phyloP scores from a whole-genome alignment of 495 filamentous ascomycete species.

The Cenococcum geophilum region DNA sequence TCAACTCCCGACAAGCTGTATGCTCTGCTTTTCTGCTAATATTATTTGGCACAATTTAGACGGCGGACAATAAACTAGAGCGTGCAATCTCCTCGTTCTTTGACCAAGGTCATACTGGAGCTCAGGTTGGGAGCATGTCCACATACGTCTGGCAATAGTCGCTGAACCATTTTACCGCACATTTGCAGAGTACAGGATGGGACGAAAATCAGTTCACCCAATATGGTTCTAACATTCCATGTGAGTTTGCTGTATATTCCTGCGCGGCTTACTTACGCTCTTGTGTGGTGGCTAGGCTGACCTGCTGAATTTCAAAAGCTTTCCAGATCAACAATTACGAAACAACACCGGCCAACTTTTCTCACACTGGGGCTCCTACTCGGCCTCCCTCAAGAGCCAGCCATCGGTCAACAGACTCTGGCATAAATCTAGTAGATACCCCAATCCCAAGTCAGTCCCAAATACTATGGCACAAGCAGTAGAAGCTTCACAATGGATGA shows the following conservation, averaged over 20 bases:
- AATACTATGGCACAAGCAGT: background rate
- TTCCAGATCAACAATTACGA: background rate
- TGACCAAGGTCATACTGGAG: too few relatives aligned
- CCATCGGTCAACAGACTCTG: background rate
- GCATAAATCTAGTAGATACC: background rate
- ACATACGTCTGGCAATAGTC: background rate
- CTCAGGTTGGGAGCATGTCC: background rate
- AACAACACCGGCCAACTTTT: background rate
- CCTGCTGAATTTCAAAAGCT: background rate
- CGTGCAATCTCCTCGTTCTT: too few relatives aligned
- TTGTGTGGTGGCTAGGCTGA: background rate
- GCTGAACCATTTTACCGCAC: background rate
- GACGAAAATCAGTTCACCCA: background rate
- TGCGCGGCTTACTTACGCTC: background rate
- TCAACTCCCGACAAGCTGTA: too few relatives aligned
- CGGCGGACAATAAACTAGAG: too few relatives aligned
- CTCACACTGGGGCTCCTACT: background rate
- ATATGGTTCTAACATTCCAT: background rate
- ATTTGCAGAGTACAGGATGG: background rate
- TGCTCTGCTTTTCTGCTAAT: too few relatives aligned
- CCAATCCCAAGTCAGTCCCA: background rate
- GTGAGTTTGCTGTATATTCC: background rate
- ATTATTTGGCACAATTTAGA: too few relatives aligned
- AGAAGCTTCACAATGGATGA: background rate
- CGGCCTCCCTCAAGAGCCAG: background rate